A percentile compares a stretch with the other conserved stretches of the same genome.
phyloP scores from a whole-genome alignment of 192 early-diverging fungal genomes.

The Coemansia sp. region DNA sequence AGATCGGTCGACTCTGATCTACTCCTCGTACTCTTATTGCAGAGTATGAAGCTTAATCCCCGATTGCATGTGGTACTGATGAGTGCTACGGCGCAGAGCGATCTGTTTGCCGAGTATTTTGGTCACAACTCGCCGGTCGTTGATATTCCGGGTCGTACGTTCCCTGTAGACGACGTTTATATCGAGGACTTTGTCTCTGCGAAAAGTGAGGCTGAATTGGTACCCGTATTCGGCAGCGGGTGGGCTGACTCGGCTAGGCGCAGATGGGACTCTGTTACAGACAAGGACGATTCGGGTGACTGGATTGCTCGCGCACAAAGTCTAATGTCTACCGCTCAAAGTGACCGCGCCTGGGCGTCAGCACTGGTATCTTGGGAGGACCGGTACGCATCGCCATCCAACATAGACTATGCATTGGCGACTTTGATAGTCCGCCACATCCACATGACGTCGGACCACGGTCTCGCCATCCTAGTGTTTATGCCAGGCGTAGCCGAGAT shows the following conservation, averaged over 20 bases:
- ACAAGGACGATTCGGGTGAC: background rate
- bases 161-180: slow-evolving; percentile 69
- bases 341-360: slow-evolving; percentile 3
- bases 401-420: slow-evolving; percentile 65
- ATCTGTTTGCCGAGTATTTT: slow-evolving; percentile 81
- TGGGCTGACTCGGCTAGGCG: background rate
- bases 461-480: slow-evolving; percentile 69
- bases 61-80: slow-evolving; percentile 79
- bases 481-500: slow-evolving; percentile 80
- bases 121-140: slow-evolving; percentile 58
- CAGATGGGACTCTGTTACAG: background rate
- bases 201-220: background rate
- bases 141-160: slow-evolving; percentile 77
- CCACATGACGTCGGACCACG: slow-evolving; percentile 44
- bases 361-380: slow-evolving; percentile 34
- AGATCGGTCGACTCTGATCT: slow-evolving; percentile 78
- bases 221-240: slow-evolving; percentile 14
- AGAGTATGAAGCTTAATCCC: slow-evolving; percentile 52
- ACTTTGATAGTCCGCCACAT: slow-evolving; percentile 64
- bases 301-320: slow-evolving; percentile 4
- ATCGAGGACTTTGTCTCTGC: slow-evolving; percentile 41
- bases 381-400: background rate
- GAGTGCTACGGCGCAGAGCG: slow-evolving; percentile 88
- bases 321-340: background rate
- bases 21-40: slow-evolving; percentile 74